Conservation (phyloP, 1,139 yeast genomes). For the Wickerhamomyces sp. region DNA sequence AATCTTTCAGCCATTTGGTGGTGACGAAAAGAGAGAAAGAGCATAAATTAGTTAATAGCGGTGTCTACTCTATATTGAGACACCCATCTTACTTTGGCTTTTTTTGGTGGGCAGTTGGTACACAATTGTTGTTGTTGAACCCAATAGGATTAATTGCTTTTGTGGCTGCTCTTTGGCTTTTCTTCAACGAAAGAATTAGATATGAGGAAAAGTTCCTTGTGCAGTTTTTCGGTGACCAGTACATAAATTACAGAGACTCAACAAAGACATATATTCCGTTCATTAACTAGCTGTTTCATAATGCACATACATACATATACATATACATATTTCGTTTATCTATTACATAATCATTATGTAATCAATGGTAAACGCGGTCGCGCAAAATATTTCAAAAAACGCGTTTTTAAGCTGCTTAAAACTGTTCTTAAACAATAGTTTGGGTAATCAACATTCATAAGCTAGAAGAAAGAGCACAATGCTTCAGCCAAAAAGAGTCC, state of each 20-base stretch:
- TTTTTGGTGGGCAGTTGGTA: slow-evolving; percentile 90
- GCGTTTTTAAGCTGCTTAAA: background rate
- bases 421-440: background rate
- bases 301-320: too few relatives aligned
- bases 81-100: slow-evolving; percentile 94
- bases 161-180: slow-evolving; percentile 49
- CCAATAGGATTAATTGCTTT: slow-evolving; percentile 49
- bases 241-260: slow-evolving; percentile 44
- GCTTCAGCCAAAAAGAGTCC: slow-evolving; percentile 6
- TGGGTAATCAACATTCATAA: too few relatives aligned
- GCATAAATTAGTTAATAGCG: slow-evolving; percentile 68
- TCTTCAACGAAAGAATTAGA: slow-evolving; percentile 62
- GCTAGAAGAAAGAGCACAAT: background rate
- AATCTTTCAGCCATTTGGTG: slow-evolving; percentile 81
- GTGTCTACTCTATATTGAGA: slow-evolving; percentile 61
- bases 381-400: background rate
- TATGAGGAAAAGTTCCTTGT: slow-evolving; percentile 66
- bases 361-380: background rate
- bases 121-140: slow-evolving; percentile 68
- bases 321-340: background rate
- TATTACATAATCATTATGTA: background rate
- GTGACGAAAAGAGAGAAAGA: slow-evolving; percentile 46
- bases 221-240: slow-evolving; percentile 66
- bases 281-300: slow-evolving; percentile 31
- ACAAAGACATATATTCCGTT: slow-evolving; percentile 67